Conservation (phyloP, 2,329 filamentous ascomycete species). For the Aspergillus bombycis region DNA sequence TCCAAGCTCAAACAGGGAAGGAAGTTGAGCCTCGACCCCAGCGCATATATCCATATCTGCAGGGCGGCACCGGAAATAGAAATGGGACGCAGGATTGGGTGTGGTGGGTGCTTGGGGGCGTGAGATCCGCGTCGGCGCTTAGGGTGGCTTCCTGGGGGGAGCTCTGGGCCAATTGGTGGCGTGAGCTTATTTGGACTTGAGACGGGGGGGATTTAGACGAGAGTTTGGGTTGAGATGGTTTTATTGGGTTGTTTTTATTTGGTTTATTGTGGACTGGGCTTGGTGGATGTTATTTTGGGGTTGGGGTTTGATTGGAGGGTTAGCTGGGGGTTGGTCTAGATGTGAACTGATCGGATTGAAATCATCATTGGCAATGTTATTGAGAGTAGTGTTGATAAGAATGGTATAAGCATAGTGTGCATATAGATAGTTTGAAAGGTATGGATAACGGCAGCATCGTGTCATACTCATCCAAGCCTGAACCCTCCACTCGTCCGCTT, state of each 20-base stretch:
- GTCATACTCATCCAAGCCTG: constrained; percentile 27
- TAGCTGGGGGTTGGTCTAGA: not conserved
- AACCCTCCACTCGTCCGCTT: constrained; percentile 45
- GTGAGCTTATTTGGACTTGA: constrained; percentile 25
- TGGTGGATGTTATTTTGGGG: not conserved
- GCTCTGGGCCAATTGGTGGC: constrained; percentile 1
- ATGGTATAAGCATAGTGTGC: not conserved
- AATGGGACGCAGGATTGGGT: not conserved
- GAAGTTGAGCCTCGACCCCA: not conserved
- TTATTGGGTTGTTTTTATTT: not conserved
- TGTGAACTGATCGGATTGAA: not conserved
- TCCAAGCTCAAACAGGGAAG: not conserved
- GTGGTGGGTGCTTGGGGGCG: not conserved
- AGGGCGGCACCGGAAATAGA: not conserved
- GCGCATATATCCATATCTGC: not conserved
- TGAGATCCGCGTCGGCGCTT: constrained; percentile 1
- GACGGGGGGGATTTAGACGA: constrained; percentile 8
- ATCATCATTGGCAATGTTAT: not conserved
- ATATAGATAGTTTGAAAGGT: not conserved
- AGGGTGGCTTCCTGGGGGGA: not conserved
- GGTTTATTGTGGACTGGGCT: not conserved
- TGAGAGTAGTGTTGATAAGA: not conserved
- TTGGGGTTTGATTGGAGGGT: not conserved
- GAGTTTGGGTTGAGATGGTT: not conserved
- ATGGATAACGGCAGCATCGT: not conserved